Evolutionary conservation across 2,329 filamentous ascomycete species (phyloP).

Genomic region (Neopestalotiopsis clavispora): DNA sequence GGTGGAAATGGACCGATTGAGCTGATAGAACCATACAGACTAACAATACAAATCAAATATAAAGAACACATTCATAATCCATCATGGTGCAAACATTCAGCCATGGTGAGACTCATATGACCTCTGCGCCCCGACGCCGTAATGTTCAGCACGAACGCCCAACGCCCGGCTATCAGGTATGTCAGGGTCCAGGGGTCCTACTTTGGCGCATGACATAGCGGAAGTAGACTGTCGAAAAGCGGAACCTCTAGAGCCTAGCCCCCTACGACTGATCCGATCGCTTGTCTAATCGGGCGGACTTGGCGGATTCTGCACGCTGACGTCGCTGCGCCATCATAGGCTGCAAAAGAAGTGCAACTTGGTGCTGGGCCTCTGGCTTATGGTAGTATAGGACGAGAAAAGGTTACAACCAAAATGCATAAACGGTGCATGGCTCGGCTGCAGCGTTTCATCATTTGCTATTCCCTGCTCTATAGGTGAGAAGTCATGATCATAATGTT

Average conservation of each 20-base stretch:
- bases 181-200: slow-evolving; percentile 24
- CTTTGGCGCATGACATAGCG: background rate
- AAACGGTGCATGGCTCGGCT: slow-evolving; percentile 1
- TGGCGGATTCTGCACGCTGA: slow-evolving; percentile 30
- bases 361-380: background rate
- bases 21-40: background rate
- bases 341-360: background rate
- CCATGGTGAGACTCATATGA: background rate
- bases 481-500: background rate
- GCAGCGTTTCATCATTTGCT: background rate
- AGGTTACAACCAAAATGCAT: background rate
- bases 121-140: background rate
- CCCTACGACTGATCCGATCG: background rate
- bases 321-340: slow-evolving; percentile 34
- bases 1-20: background rate
- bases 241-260: slow-evolving; percentile 1
- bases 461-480: background rate
- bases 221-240: background rate
- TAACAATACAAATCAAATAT: background rate
- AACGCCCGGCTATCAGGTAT: background rate
- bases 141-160: background rate
- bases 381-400: background rate
- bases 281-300: background rate
- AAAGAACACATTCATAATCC: background rate
- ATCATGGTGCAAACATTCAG: background rate